Base-by-base conservation (phyloP, 176 grass and related monocot genomes). In the Rhynchospora breviuscula region DNA sequence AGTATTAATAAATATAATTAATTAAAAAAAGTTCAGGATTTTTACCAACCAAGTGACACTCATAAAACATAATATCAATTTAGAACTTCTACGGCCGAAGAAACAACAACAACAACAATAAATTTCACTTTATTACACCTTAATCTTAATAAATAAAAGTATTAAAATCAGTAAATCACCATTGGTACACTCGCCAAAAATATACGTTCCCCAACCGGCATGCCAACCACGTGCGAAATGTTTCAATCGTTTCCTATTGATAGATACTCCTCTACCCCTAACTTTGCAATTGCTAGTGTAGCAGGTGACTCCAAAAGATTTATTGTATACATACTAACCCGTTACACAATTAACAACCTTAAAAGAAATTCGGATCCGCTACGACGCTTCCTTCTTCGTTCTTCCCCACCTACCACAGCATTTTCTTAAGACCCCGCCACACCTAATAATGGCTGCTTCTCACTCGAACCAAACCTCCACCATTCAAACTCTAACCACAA, bases 401-500 rank as follows among this genome's bases (percentile, higher is more conserved):
- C 79, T 52, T 66, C 59, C 62, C 25, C 80, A 67, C 62, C 61
- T 67, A 67, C 61, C 80, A 67, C 61, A 64, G n/a, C 59, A 65
- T 51, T 81, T 40, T 56, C 56, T 63, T 81, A 63, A 81, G 53
- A 81, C 46, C 70, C 43, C 17, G 7, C 44, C 10, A 10, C 68
- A 19, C 43, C 68, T 52, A 21, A 6, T 56, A 40, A 81, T 81
- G 79, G 79, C 79, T 81, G 79, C 79, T 82, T 8, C 44, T 64
- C 60, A 53, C n/a, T n/a, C 19, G 10, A 64, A 23, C 61, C 61
- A 40, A 40, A 40, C 35, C 49, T 5, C 3, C 8, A 22, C 18
- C 3, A 73, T 81, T 48, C 79, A 51, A 66, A 65, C 46, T 51
- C 44, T 12, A 53, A 47, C 3, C 3, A 9, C 13, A 18, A 21